Base-by-base conservation (phyloP, 352 stramenopile species). In the Pythium insidiosum region DNA sequence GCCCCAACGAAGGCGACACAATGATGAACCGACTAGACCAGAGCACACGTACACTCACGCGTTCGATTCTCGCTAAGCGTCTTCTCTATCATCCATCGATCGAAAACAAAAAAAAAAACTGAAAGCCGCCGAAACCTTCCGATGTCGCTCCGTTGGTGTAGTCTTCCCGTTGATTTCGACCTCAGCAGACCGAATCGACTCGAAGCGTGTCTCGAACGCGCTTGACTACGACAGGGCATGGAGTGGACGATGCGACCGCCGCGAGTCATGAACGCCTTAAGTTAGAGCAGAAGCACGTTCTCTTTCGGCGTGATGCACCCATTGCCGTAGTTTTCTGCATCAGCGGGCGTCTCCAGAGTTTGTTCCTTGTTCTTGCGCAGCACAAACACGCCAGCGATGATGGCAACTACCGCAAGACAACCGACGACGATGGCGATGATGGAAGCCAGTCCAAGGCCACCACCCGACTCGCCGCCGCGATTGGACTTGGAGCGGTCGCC, bases 251-350 rank as follows among this genome's bases (percentile, higher is more conserved):
- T n/a, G n/a, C n/a, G n/a, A n/a, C n/a, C n/a, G n/a, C n/a, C n/a
- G n/a, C n/a, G n/a, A n/a, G n/a, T n/a, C n/a, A n/a, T n/a, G n/a
- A n/a, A n/a, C 41, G 47, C 64, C 46, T 73, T 80, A 81, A 73
- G 60, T 82, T 89, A 89, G 47, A 89, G 63, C 53, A 89, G 65
- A 46, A 89, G 51, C 56, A 89, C 73, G 45, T 85, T 76, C 54
- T 89, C 76, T 62, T 89, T 89, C 33, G 76, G 76, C 52, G 76
- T 89, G 55, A 89, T 78, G 48, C 76, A 63, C 22, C 66, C 71
- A 21, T 35, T 42, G 19, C 64, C 70, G 56, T 87, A 84, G 59
- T 66, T 61, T 20, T 81, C 73, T 2, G 43, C 44, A 34, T 31
- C 50, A 16, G 62, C 65, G 4, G 75, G 73, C 16, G 72, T 85